phyloP scores from a whole-genome alignment of 176 grass and related monocot species.

The Ananas comosus region DNA sequence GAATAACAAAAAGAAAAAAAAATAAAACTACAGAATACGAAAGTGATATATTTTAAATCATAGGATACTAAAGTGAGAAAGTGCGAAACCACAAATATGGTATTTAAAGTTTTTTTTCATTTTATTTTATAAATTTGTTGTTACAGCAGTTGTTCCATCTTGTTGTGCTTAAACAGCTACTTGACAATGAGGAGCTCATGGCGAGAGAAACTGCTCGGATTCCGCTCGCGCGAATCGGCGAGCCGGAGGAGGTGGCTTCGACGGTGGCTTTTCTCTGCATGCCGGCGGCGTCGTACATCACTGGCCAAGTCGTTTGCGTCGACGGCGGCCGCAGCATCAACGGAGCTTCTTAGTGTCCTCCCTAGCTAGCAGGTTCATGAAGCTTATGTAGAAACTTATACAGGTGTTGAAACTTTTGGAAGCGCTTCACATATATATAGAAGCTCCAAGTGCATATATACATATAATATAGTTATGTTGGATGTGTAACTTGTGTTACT shows the following conservation, averaged over 20 bases:
- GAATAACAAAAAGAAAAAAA: too few species aligned
- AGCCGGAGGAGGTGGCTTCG: slow-evolving; percentile 30
- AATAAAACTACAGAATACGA: too few species aligned
- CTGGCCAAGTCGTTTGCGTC: slow-evolving; percentile 33
- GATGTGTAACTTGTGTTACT: too few species aligned
- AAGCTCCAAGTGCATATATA: not conserved
- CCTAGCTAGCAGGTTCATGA: too few species aligned
- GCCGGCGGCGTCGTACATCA: slow-evolving; percentile 31
- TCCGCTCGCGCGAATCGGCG: slow-evolving; percentile 25
- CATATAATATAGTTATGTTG: too few species aligned
- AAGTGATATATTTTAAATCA: too few species aligned
- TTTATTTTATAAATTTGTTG: too few species aligned
- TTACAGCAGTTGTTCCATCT: not conserved
- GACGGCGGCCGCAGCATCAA: slow-evolving; percentile 30
- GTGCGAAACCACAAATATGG: too few species aligned
- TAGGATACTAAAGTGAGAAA: too few species aligned
- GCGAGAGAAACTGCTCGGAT: slow-evolving; percentile 9
- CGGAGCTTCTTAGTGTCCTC: not conserved
- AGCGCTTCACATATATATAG: not conserved
- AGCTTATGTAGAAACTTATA: too few species aligned
- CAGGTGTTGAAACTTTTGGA: too few species aligned
- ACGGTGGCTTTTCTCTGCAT: slow-evolving; percentile 37
- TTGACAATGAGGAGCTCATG: not conserved
- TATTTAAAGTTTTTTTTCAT: too few species aligned
- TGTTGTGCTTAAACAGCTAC: not conserved